Evolutionary conservation across 83 land plant genomes (phyloP), one percentile per base, ranked within the genome.

Genomic region (Thuja plicata): DNA sequence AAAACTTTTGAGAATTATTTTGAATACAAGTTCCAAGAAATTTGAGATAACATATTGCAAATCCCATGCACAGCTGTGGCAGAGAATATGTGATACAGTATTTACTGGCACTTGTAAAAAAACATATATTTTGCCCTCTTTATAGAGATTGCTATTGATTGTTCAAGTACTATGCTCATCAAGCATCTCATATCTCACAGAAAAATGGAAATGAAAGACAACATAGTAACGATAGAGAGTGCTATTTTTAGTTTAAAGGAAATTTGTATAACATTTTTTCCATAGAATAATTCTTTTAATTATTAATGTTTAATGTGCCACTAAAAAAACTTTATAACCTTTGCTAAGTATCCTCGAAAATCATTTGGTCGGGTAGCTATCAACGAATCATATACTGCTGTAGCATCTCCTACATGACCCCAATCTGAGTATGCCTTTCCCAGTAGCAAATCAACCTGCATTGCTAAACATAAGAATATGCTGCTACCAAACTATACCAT

Each of bases 371-470:
- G 87, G 17, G 80, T 87, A 52, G 92, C 79, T 55, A 96, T 96
- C 54, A 96, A 92, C 32, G 80, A 84, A 91, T 96, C 97, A 91
- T 96, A 96, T 46, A 96, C 96, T 85, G 98, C 30, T 37, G 95
- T 89, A 37, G 98, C 98, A 93, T 96, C 98, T 87, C 96, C 93
- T 32, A 94, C 52, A 78, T 93, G 97, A 3, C 96, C 97, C 97
- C 98, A 95, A 86, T 95, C 94, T 40, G 96, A 93, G 70, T 96
- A 96, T 55, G 95, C 92, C 89, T 96, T 96, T 86, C 96, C 98
- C 89, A 95, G 91, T 87, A 96, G 92, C 88, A 96, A 89, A 3
- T 95, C 95, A 41, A 96, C 93, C 98, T 95, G 91, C 88, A 89
- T 85, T 37, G 15, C 38, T 52, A 57, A 84, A 84, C 30, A 46